phyloP scores from a whole-genome alignment of 1,284 basidiomycete genomes.

The Sanguinoderma infundibulare region DNA sequence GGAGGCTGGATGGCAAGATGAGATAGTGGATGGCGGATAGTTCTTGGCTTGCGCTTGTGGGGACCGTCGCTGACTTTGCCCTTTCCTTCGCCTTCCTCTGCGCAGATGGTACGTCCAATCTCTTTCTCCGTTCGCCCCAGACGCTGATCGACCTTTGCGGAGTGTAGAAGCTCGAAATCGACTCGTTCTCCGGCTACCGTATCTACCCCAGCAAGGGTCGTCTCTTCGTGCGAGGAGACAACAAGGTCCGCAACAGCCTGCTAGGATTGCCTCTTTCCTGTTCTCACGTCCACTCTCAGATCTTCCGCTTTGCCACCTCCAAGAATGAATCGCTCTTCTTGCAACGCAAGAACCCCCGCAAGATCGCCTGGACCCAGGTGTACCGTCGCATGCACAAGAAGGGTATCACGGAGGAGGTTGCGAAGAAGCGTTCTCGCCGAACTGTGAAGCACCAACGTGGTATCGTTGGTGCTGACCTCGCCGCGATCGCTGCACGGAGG shows the following conservation, averaged over 20 bases:
- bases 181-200: constrained; percentile 94
- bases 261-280: neutral
- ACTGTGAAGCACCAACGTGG: constrained; percentile 99
- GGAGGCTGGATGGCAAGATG: constrained; percentile 19
- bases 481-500: constrained; percentile 88
- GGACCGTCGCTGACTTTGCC: neutral
- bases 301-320: constrained; percentile 90
- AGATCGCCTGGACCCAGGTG: constrained; percentile 98
- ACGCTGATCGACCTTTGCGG: constrained; percentile 30
- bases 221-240: constrained; percentile 95
- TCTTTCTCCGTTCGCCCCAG: constrained; percentile 7
- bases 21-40: constrained; percentile 15
- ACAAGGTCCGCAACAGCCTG: constrained; percentile 78
- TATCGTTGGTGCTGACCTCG: constrained; percentile 95
- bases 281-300: constrained; percentile 47
- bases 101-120: constrained; percentile 53
- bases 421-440: constrained; percentile 97
- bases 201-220: constrained; percentile 98
- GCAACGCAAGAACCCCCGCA: constrained; percentile 99
- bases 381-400: constrained; percentile 99
- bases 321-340: constrained; percentile 98
- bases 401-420: constrained; percentile 98
- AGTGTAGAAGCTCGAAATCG: constrained; percentile 95
- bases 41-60: neutral
- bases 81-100: constrained; percentile 8